Evolutionary conservation across 2,329 filamentous ascomycete genomes (phyloP).

Genomic region (Samsoniella hepiali): DNA sequence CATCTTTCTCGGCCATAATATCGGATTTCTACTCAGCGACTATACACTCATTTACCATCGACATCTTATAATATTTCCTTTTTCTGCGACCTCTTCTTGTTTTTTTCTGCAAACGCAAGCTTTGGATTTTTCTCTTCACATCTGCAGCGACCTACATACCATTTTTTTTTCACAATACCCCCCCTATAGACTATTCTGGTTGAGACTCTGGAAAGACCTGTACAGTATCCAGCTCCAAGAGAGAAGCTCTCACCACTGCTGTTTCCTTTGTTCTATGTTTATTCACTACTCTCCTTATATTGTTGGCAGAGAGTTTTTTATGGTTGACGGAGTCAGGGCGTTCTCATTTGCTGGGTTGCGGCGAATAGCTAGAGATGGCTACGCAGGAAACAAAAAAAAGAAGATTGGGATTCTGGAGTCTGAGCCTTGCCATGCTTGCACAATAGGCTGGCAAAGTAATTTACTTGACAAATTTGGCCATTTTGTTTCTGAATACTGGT

Average conservation of each 20-base stretch:
- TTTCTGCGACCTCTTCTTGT: conserved; percentile 2
- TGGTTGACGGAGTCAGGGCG: conserved; percentile 5
- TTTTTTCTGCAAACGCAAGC: not conserved
- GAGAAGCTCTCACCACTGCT: conserved; percentile 5
- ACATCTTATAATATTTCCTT: conserved; percentile 16
- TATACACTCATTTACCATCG: conserved; percentile 18
- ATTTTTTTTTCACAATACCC: conserved; percentile 14
- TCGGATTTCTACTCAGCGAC: not conserved
- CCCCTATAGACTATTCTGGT: conserved; percentile 16
- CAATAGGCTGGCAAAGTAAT: not conserved
- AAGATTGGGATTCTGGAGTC: conserved; percentile 1
- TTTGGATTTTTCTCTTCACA: conserved; percentile 13
- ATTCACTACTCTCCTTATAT: conserved; percentile 11
- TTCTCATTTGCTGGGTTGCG: not conserved
- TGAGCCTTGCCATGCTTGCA: not conserved
- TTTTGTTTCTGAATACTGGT: not conserved
- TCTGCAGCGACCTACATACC: conserved; percentile 16
- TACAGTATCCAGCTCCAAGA: not conserved
- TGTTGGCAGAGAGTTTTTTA: not conserved
- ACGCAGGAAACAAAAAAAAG: conserved; percentile 2
- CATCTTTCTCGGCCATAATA: not conserved
- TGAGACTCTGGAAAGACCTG: not conserved
- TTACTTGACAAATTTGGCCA: conserved; percentile 1
- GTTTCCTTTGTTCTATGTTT: conserved; percentile 18
- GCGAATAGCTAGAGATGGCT: not conserved